phyloP scores from a whole-genome alignment of 2,329 filamentous ascomycete genomes.

The Aspergillus flavus region DNA sequence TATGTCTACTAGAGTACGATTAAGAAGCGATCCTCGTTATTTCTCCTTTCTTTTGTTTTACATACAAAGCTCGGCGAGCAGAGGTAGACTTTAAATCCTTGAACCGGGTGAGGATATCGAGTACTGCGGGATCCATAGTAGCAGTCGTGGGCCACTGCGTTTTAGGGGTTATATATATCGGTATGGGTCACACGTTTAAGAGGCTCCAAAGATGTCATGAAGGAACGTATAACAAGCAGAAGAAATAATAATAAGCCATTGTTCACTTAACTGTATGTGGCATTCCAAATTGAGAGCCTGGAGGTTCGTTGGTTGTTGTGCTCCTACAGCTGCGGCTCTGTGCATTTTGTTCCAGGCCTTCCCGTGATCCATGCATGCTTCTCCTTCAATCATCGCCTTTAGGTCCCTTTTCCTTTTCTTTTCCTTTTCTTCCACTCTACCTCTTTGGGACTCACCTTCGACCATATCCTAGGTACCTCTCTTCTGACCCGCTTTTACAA shows the following conservation, averaged over 20 bases:
- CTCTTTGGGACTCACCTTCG: background rate
- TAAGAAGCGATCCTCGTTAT: background rate
- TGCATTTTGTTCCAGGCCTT: conserved; percentile 10
- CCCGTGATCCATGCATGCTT: conserved; percentile 19
- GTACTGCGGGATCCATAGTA: conserved; percentile 4
- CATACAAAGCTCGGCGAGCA: conserved; percentile 13
- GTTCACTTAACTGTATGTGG: background rate
- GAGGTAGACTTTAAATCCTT: conserved; percentile 1
- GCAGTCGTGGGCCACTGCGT: background rate
- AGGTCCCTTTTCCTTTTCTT: conserved; percentile 5
- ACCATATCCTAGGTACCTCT: background rate
- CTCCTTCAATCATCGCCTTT: conserved; percentile 6
- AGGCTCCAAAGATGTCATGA: background rate
- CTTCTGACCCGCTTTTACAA: background rate
- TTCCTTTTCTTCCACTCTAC: conserved; percentile 8
- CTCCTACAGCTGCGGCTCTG: conserved; percentile 2
- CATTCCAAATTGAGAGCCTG: background rate
- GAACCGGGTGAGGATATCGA: conserved; percentile 8
- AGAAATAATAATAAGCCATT: background rate
- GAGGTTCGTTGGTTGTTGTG: background rate
- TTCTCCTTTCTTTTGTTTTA: background rate
- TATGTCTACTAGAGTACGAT: background rate
- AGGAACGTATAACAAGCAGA: background rate
- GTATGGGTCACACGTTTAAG: background rate
- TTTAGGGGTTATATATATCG: background rate